phyloP scores from a whole-genome alignment of 345 rosid genomes.

The Eucalyptus curtisii region DNA sequence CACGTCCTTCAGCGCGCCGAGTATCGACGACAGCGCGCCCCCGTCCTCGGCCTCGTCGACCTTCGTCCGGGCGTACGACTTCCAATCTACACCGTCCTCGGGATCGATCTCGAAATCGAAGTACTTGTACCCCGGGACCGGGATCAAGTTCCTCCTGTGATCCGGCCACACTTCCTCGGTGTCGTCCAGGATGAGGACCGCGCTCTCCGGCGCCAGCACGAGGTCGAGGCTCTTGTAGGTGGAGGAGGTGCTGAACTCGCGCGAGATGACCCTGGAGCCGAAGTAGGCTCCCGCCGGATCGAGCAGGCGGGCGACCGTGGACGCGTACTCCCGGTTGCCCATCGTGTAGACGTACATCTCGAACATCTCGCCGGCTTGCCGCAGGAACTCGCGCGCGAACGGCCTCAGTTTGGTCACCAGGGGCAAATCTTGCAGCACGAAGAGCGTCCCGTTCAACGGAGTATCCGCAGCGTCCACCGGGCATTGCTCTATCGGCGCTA shows the following conservation, averaged over 20 bases:
- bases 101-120: not conserved
- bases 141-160: not conserved
- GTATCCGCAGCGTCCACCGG: not conserved
- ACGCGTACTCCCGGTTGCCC: not conserved
- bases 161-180: not conserved
- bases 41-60: not conserved
- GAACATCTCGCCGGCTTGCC: conserved; percentile 1
- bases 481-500: not conserved
- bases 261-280: not conserved
- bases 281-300: not conserved
- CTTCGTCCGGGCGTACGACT: not conserved
- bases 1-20: not conserved
- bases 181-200: not conserved
- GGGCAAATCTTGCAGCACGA: not conserved
- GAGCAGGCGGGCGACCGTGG: not conserved
- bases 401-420: conserved; percentile 6
- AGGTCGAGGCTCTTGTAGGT: not conserved
- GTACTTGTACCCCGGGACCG: not conserved
- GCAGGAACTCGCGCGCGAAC: not conserved
- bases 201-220: not conserved
- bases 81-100: not conserved
- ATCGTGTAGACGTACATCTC: conserved; percentile 4
- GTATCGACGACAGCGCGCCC: not conserved
- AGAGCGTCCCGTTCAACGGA: not conserved
- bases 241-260: not conserved